phyloP scores from a whole-genome alignment of 768 basidiomycete genomes.

The Auriscalpium microsporum region DNA sequence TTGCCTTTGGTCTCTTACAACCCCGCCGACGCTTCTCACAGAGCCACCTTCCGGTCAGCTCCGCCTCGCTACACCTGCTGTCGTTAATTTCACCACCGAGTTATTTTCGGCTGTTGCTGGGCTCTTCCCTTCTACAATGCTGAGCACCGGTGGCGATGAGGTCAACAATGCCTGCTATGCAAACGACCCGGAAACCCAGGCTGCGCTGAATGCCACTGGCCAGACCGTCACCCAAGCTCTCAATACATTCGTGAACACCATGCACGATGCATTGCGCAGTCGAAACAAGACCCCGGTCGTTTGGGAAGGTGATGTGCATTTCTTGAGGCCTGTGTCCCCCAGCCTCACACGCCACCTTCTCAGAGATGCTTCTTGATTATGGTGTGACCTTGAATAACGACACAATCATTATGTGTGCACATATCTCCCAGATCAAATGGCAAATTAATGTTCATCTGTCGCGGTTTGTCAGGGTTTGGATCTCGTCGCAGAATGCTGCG shows the following conservation, averaged over 20 bases:
- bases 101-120: conserved; percentile 25
- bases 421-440: background rate
- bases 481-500: conserved; percentile 50
- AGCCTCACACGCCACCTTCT: too few relatives aligned
- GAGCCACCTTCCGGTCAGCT: conserved; percentile 46
- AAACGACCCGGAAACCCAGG: conserved; percentile 51
- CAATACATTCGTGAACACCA: conserved; percentile 48
- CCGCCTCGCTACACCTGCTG: conserved; percentile 32
- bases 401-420: conserved; percentile 45
- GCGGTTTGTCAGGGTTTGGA: conserved; percentile 50
- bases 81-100: conserved; percentile 25
- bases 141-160: conserved; percentile 70
- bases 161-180: conserved; percentile 60
- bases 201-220: conserved; percentile 39
- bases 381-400: conserved; percentile 36
- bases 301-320: conserved; percentile 56
- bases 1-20: background rate
- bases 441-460: background rate
- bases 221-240: conserved; percentile 59
- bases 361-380: conserved; percentile 58
- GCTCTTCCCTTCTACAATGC: conserved; percentile 26
- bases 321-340: background rate
- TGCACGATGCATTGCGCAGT: conserved; percentile 45
- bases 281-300: conserved; percentile 71
- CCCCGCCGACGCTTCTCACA: background rate